Percentiles rank a stretch among this genome's conserved stretches.
phyloP scores from a whole-genome alignment of 2,329 filamentous ascomycete species.

The Teratosphaeria pseudoeucalypti region DNA sequence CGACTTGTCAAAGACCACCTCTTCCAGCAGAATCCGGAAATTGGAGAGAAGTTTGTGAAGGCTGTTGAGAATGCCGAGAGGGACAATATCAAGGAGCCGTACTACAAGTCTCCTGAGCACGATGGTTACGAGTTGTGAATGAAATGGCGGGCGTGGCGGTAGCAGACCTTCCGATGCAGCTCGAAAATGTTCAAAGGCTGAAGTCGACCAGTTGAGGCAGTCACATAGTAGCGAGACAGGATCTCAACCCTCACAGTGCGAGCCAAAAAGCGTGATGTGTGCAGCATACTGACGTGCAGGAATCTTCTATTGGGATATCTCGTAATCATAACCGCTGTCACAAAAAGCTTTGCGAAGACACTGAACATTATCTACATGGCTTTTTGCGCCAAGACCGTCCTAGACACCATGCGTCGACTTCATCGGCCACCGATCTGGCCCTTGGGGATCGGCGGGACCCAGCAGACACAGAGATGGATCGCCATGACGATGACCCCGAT shows the following conservation, averaged over 20 bases:
- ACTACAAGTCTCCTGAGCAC: slow-evolving; percentile 7
- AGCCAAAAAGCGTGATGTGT: no score
- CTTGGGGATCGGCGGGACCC: slow-evolving; percentile 51
- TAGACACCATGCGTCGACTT: background rate
- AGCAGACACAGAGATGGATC: slow-evolving; percentile 55
- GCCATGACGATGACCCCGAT: slow-evolving; percentile 66
- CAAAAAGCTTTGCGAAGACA: background rate
- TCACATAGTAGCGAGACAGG: no score
- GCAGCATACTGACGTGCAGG: background rate
- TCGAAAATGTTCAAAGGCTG: no score
- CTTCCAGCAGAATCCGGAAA: slow-evolving; percentile 51
- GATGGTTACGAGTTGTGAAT: background rate
- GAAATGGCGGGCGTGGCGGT: background rate
- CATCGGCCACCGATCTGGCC: slow-evolving; percentile 38
- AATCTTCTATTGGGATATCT: background rate
- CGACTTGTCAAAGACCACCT: slow-evolving; percentile 54
- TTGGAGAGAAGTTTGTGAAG: slow-evolving; percentile 52
- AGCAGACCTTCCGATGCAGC: background rate
- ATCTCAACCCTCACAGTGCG: no score
- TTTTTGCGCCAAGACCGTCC: background rate
- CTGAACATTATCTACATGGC: background rate
- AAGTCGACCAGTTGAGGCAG: no score
- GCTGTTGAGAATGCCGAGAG: slow-evolving; percentile 53
- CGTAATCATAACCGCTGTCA: background rate
- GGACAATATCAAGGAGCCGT: slow-evolving; percentile 28